phyloP scores from a whole-genome alignment of 2,329 filamentous ascomycete species.

The Lasiodiplodia sp. region DNA sequence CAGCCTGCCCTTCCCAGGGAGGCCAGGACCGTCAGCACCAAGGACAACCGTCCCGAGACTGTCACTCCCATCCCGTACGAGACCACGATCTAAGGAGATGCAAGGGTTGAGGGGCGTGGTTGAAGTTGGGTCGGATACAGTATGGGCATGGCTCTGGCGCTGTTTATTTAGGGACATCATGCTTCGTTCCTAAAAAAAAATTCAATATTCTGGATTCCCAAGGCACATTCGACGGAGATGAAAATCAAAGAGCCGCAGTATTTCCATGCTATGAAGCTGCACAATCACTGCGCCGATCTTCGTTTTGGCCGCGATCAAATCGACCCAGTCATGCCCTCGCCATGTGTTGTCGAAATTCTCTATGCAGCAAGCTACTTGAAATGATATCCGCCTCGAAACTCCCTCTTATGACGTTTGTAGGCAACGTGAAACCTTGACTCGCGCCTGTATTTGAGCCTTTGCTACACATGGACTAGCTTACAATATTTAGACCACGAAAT shows the following conservation, averaged over 20 bases:
- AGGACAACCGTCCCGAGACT: constrained; percentile 88
- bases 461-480: constrained; percentile 4
- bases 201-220: constrained; percentile 26
- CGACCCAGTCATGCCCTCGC: neutral
- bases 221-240: constrained; percentile 5
- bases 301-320: neutral
- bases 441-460: constrained; percentile 7
- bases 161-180: constrained; percentile 30
- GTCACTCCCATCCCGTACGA: constrained; percentile 93
- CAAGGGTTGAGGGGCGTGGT: constrained; percentile 34
- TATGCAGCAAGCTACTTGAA: constrained; percentile 3
- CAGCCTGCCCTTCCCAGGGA: constrained; percentile 81
- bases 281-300: neutral
- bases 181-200: constrained; percentile 30
- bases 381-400: neutral
- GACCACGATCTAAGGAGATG: constrained; percentile 84
- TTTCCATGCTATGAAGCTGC: neutral
- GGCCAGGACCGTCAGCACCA: constrained; percentile 78
- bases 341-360: neutral
- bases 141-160: constrained; percentile 30
- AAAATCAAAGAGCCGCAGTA: neutral
- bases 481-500: constrained; percentile 12
- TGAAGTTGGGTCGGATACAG: constrained; percentile 21
- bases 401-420: neutral
- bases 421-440: constrained; percentile 1